Percentiles rank a stretch among this genome's conserved stretches.
Conservation (phyloP, 1,284 basidiomycete genomes). For the Pascua guehoae region DNA sequence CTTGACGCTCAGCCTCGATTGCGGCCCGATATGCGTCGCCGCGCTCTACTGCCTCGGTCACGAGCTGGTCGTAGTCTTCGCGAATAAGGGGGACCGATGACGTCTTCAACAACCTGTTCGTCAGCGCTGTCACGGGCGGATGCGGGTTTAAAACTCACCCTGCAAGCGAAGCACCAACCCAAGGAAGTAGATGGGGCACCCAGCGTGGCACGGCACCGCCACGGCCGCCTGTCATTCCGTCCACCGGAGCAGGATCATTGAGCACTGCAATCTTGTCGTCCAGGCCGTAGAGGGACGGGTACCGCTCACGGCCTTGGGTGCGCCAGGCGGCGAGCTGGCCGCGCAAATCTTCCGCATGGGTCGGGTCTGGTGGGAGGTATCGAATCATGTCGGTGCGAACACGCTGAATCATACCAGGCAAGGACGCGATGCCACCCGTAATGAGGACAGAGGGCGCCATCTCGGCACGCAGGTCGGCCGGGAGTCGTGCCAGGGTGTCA, state of each 20-base stretch:
- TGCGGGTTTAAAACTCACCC: conserved; percentile 64
- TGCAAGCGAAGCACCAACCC: conserved; percentile 90
- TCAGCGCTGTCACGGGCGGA: background rate
- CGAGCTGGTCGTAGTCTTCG: conserved; percentile 61
- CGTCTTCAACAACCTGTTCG: conserved; percentile 67
- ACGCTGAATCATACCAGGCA: conserved; percentile 86
- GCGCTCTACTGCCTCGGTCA: conserved; percentile 23
- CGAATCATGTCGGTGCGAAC: conserved; percentile 70
- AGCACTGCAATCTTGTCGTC: conserved; percentile 69
- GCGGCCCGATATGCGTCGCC: conserved; percentile 40
- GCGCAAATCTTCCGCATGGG: background rate
- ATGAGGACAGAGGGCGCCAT: conserved; percentile 78
- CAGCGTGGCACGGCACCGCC: conserved; percentile 82
- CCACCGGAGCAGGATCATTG: conserved; percentile 63
- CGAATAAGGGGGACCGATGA: conserved; percentile 73
- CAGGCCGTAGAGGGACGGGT: conserved; percentile 65
- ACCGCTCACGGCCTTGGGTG: conserved; percentile 35
- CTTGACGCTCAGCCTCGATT: conserved; percentile 48
- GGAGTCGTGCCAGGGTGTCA: conserved; percentile 66
- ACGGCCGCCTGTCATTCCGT: conserved; percentile 46
- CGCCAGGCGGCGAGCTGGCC: too few species aligned
- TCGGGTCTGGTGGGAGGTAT: conserved; percentile 52
- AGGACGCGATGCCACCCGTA: conserved; percentile 81
- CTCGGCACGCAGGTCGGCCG: conserved; percentile 78
- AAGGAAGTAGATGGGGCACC: conserved; percentile 69